These are phyloP conservation scores for Avicennia marina DNA, from an alignment of 257 asterid genomes.

Conservation along the genomic window DNA sequence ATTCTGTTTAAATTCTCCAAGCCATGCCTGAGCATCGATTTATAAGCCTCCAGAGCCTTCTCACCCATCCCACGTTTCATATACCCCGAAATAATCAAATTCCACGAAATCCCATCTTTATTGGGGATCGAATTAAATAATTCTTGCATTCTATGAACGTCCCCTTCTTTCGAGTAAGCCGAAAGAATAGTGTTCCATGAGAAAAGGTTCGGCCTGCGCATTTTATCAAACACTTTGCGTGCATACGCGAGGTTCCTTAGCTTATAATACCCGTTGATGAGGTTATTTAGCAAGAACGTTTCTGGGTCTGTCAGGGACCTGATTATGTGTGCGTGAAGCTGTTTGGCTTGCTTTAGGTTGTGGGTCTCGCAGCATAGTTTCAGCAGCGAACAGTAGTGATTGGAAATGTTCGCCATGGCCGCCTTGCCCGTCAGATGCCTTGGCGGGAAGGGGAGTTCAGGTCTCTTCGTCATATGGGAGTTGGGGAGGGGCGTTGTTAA, in stretches of 20 bases:
- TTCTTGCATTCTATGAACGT: constrained; percentile 44
- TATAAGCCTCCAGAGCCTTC: constrained; percentile 65
- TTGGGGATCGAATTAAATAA: constrained; percentile 49
- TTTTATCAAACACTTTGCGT: constrained; percentile 66
- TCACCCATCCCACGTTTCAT: constrained; percentile 36
- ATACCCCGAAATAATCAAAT: constrained; percentile 77
- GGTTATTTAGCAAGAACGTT: constrained; percentile 69
- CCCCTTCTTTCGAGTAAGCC: constrained; percentile 59
- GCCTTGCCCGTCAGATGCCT: constrained; percentile 4
- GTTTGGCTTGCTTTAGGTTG: constrained; percentile 43
- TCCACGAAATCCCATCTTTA: constrained; percentile 90
- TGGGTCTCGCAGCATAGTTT: constrained; percentile 62
- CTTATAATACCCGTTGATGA: constrained; percentile 41
- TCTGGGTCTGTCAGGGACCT: constrained; percentile 49
- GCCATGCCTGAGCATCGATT: constrained; percentile 58
- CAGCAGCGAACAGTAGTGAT: constrained; percentile 51
- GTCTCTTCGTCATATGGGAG: constrained; percentile 17
- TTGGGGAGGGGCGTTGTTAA: too few species aligned
- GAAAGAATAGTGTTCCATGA: constrained; percentile 86
- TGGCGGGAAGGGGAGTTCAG: constrained; percentile 30
- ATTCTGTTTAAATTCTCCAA: constrained; percentile 57
- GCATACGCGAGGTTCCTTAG: constrained; percentile 38
- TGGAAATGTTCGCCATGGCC: constrained; percentile 51
- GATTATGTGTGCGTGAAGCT: constrained; percentile 64
- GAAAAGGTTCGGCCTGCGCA: constrained; percentile 52